phyloP scores from a whole-genome alignment of 305 asterid species.

The Solanum hybrid region DNA sequence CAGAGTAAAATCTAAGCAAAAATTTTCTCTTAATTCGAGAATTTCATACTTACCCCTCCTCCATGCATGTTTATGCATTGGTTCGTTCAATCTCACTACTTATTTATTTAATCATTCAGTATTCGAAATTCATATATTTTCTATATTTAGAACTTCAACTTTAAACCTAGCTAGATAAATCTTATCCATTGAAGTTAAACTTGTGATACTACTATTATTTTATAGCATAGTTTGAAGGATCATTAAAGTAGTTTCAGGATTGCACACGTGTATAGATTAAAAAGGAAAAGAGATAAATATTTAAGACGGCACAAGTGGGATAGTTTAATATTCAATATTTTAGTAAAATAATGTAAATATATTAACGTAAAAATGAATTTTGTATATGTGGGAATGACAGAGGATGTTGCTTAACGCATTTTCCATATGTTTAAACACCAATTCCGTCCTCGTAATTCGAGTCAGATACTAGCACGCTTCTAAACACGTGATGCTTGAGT shows the following conservation, averaged over 20 bases:
- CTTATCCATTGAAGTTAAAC: neutral
- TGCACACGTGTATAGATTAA: neutral
- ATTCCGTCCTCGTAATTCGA: constrained; percentile 12
- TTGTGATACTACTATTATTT: neutral
- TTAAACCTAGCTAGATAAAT: neutral
- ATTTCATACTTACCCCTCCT: neutral
- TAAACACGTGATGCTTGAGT: constrained; percentile 22
- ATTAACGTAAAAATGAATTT: constrained; percentile 10
- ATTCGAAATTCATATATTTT: neutral
- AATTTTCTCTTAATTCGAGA: neutral
- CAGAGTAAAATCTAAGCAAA: neutral
- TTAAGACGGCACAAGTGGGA: neutral
- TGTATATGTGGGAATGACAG: constrained; percentile 13
- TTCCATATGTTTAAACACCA: constrained; percentile 10
- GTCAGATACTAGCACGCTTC: constrained; percentile 29
- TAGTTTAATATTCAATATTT: too few relatives aligned
- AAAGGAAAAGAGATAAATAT: neutral
- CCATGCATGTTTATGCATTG: neutral
- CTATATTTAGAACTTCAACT: neutral
- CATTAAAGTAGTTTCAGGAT: neutral
- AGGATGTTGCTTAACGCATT: constrained; percentile 87
- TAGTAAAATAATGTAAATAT: too few relatives aligned
- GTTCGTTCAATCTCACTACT: neutral
- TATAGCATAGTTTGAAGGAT: neutral
- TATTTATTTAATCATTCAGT: neutral